Conservation (phyloP, 306 rosid genomes). For the Malus fusca region DNA sequence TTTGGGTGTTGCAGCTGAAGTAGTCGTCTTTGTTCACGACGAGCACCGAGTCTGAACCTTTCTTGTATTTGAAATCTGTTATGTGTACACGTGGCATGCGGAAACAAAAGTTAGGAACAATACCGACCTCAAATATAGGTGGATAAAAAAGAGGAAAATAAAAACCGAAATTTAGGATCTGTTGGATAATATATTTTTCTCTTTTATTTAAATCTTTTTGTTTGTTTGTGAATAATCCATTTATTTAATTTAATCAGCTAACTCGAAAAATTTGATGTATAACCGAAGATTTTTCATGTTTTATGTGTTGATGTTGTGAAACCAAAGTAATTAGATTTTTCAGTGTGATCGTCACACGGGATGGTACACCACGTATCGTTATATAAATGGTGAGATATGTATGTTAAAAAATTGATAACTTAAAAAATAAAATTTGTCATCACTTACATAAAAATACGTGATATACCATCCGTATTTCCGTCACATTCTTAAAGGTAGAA, state of each 20-base stretch:
- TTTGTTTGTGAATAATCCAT: neutral
- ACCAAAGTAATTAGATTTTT: too few species aligned
- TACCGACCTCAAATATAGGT: neutral
- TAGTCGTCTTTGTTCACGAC: constrained; percentile 61
- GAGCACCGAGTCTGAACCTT: constrained; percentile 63
- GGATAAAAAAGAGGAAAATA: neutral
- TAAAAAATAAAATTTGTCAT: too few species aligned
- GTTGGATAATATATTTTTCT: neutral
- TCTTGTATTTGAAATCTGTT: constrained; percentile 63
- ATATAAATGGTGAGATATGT: too few species aligned
- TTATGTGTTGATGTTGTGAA: neutral
- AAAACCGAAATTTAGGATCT: neutral
- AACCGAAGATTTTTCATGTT: neutral
- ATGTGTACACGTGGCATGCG: neutral
- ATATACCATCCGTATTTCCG: too few species aligned
- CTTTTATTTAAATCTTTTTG: neutral
- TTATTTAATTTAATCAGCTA: too few species aligned
- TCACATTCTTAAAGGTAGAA: too few species aligned
- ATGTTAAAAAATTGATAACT: too few species aligned
- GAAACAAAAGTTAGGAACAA: neutral
- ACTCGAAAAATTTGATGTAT: too few species aligned
- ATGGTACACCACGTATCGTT: too few species aligned
- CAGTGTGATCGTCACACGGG: too few species aligned
- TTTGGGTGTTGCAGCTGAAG: constrained; percentile 49
- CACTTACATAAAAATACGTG: too few species aligned